Base-by-base conservation (phyloP, 352 stramenopile genomes). In the Pythium dissotocum region DNA sequence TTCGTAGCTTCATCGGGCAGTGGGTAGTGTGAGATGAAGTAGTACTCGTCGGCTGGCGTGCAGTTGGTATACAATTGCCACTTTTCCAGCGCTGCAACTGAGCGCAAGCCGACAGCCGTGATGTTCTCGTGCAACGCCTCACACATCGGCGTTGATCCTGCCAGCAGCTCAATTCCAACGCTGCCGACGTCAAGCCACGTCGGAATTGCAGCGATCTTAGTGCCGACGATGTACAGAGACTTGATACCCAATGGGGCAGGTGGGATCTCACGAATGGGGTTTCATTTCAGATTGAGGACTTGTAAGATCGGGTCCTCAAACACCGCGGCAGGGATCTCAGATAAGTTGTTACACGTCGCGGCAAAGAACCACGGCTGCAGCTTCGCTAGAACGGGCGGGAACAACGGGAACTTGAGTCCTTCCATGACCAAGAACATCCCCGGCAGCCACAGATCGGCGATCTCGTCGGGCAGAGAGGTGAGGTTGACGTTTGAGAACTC, bases 371-470 rank as follows among this genome's bases (percentile, higher is more conserved):
- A 24, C 6, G 61, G 66, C 12, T 57, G 54, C 6, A 72, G 2
- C n/a, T 24, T 24, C 40, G 30, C 26, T 16, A 64, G 33, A 16
- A 52, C 26, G 1, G 26, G 18, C 0, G 61, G 61, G 26, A 67
- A 60, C 5, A 6, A 12, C 2, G 49, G 9, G 30, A 67, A 61
- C 49, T 24, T 40, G 58, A 54, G 53, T 2, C 58, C 42, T 14
- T 73, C 67, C 26, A 73, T 18, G 4, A 73, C 61, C 35, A 73
- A 42, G 24, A 69, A 73, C 36, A 69, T 52, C 2, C 61, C 67
- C 0, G 21, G 8, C 0, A 13, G 65, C 59, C 65, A 72, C 26
- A 65, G 38, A n/a, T 69, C 44, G 0, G 32, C 56, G 14, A 73
- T 44, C 21, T 58, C 56, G n/a, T 64, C 26, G 2, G 59, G 65